Evolutionary conservation across 2,329 filamentous ascomycete species (phyloP), one percentile per base, ranked within the genome.

Genomic region (Chaetomium strumarium): DNA sequence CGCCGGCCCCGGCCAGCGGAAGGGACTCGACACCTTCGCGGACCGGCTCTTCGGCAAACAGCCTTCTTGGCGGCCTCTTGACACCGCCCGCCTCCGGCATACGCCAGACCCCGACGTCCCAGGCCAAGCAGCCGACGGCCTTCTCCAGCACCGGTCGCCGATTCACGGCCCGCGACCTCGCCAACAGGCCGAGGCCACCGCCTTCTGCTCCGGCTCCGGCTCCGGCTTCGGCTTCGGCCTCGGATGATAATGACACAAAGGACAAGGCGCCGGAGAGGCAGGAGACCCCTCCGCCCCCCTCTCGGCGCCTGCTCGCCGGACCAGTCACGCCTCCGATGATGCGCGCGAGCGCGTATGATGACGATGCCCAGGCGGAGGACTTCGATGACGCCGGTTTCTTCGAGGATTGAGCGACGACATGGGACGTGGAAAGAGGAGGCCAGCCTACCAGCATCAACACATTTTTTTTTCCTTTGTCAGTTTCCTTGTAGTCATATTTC

Each of bases 71-170:
- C 0, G 91, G 91, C 1, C 80, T 96, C 19, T 77, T 96, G 75
- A 96, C 92, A 1, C 91, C 92, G n/a, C 92, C 91, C 5, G 83
- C 86, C 30, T 90, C 87, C 4, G 81, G 83, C 50, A 68, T 86
- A 44, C 84, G 87, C 40, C 82, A 82, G 59, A 81, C 78, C 2
- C 78, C 82, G 0, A 71, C 58, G 66, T 67, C 52, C 16, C 48
- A 57, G 20, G 34, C 55, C 37, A 62, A 68, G 19, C 81, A 84
- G 58, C 79, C 81, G 3, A 83, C 81, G 0, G 81, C 82, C 1
- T 85, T 85, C 61, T 72, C 75, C 12, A 79, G 70, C 57, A 84
- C 80, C 0, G 80, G 81, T 17, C 77, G 80, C 30, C 75, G 81
- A 19, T 79, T 77, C 60, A 77, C 78, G 7, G 70, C 74, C 12